Evolutionary conservation across 768 basidiomycete genomes (phyloP).

Genomic region (Leucosporidium yakuticum): DNA sequence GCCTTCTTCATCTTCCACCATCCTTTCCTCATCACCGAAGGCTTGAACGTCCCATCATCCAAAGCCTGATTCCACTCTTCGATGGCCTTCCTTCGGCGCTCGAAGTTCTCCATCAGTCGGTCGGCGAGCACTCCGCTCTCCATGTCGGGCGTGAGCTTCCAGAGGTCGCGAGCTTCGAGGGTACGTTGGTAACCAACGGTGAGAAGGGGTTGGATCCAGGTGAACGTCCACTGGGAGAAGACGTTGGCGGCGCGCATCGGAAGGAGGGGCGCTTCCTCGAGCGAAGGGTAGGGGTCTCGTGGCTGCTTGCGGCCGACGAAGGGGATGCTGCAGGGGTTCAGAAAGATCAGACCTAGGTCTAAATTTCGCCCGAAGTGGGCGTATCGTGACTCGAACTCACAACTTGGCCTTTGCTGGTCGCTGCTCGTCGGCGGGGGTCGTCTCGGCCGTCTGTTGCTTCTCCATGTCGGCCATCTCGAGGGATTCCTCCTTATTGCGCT

Average conservation of each 20-base stretch:
- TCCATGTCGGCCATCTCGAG: no score
- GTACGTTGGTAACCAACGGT: constrained; percentile 64
- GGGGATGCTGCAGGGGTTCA: background rate
- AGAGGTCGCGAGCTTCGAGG: constrained; percentile 67
- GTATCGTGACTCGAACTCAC: no score
- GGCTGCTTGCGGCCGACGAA: constrained; percentile 45
- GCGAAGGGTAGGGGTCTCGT: constrained; percentile 53
- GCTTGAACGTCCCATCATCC: constrained; percentile 58
- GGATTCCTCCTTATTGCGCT: no score
- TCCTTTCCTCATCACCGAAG: constrained; percentile 49
- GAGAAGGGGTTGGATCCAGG: constrained; percentile 54
- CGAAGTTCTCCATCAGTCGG: constrained; percentile 57
- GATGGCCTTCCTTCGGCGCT: constrained; percentile 50
- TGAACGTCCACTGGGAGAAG: constrained; percentile 58
- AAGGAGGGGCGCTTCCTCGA: constrained; percentile 59
- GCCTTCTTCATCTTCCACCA: constrained; percentile 63
- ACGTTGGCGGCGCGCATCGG: constrained; percentile 58
- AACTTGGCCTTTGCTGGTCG: no score
- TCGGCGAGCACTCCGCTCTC: constrained; percentile 53
- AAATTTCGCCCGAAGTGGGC: no score
- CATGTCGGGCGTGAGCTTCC: constrained; percentile 56
- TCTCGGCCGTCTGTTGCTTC: no score
- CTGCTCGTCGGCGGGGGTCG: no score
- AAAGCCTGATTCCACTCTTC: constrained; percentile 66
- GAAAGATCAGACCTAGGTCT: no score